Base-by-base conservation (phyloP, 2,329 filamentous ascomycete species). In the Thelonectria olida region DNA sequence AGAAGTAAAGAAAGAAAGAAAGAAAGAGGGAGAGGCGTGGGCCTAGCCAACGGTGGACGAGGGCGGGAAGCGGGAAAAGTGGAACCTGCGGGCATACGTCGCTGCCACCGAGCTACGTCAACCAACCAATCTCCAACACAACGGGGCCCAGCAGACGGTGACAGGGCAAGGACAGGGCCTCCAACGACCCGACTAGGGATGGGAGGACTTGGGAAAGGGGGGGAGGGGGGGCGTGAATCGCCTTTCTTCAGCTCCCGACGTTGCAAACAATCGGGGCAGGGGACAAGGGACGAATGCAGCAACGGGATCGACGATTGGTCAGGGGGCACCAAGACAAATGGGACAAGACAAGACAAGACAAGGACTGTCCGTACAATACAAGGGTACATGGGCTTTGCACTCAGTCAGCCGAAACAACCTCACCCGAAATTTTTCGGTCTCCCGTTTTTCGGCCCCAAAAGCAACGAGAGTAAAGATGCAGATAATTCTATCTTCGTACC, bases 381-480 rank as follows among this genome's bases (percentile, higher is more conserved):
- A 49, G 47, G 20, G 39, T 41, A 36, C 23, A 19, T 38, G 50
- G 48, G 41, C 28, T 27, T 45, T 17, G 55, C 48, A 54, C 63
- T 60, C 58, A 66, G 54, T 60, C 58, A 66, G 54, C 55, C 19
- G 39, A 22, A 44, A 57, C 61, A 69, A 70, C 67, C 60, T 61
- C 56, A 66, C 66, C 69, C 69, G 69, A 72, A 69, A 62, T 44
- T 53, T 61, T 69, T 72, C 69, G 69, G 69, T 66, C 64, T 34
- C 39, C 44, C 48, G 36, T 61, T 55, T 41, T 47, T 47, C 63
- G 55, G 61, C 66, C 57, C 28, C 54, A 42, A n/a, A 34, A 39
- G 19, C 17, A 49, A 31, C 1, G 36, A 36, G 31, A 38, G 42
- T 23, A 20, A 45, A 45, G 41, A 45, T 27, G 19, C 2, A 27